phyloP scores from a whole-genome alignment of 768 basidiomycete genomes.

The Hydnum rufescens region DNA sequence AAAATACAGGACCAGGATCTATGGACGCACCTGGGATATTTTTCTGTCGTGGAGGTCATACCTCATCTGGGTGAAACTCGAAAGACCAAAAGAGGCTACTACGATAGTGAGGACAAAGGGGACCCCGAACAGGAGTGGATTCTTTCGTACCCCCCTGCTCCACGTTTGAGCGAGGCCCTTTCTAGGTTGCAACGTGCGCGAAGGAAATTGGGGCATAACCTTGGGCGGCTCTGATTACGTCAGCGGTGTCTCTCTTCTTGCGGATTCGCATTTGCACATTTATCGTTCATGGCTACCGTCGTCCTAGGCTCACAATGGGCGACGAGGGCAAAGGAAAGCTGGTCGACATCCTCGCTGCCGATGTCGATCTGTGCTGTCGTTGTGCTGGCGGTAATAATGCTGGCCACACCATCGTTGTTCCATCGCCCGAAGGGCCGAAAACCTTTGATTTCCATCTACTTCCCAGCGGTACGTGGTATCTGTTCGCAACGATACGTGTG shows the following conservation, averaged over 20 bases:
- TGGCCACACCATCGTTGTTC: conserved; percentile 91
- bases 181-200: too few species aligned
- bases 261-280: too few species aligned
- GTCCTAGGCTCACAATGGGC: conserved; percentile 80
- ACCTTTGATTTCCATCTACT: conserved; percentile 92
- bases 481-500: not conserved
- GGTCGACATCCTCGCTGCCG: conserved; percentile 83
- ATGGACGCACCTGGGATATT: conserved; percentile 35
- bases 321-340: conserved; percentile 93
- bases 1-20: conserved; percentile 8
- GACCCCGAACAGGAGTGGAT: conserved; percentile 63
- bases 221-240: too few species aligned
- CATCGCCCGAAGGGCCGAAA: conserved; percentile 43
- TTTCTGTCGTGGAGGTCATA: conserved; percentile 79
- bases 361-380: conserved; percentile 81
- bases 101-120: conserved; percentile 79
- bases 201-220: too few species aligned
- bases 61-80: conserved; percentile 68
- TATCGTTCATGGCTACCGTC: conserved; percentile 48
- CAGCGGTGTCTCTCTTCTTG: too few species aligned
- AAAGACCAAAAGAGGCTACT: conserved; percentile 65
- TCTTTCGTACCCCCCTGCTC: conserved; percentile 11
- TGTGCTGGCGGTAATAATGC: conserved; percentile 99
- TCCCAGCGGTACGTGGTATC: conserved; percentile 52
- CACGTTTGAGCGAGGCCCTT: not conserved